phyloP scores from a whole-genome alignment of 805 yeast species.

The Nakazawaea wyomingensis region DNA sequence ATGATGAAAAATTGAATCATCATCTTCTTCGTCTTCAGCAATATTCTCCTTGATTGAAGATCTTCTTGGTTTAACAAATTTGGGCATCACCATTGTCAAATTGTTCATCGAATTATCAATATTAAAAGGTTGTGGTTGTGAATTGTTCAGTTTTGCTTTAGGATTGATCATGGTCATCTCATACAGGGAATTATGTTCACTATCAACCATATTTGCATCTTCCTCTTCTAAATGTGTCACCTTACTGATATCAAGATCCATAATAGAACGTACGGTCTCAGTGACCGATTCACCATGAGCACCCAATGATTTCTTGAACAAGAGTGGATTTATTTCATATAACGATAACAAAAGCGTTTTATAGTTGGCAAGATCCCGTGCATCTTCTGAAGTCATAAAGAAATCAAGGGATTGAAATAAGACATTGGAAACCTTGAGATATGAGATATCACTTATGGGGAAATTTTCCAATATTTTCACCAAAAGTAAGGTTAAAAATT shows the following conservation, averaged over 20 bases:
- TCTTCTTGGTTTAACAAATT: constrained; percentile 16
- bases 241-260: constrained; percentile 20
- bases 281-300: constrained; percentile 4
- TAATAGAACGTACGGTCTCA: constrained; percentile 18
- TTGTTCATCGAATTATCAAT: constrained; percentile 16
- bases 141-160: background rate
- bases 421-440: constrained; percentile 21
- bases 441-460: constrained; percentile 31
- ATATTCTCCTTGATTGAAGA: background rate
- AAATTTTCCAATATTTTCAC: constrained; percentile 23
- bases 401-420: constrained; percentile 30
- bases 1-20: constrained; percentile 9
- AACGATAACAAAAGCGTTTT: background rate
- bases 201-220: constrained; percentile 12
- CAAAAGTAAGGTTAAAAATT: constrained; percentile 26
- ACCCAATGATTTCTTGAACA: constrained; percentile 1
- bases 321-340: background rate
- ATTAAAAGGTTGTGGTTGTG: background rate
- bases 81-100: constrained; percentile 22
- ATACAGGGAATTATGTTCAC: constrained; percentile 10
- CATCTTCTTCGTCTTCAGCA: constrained; percentile 7
- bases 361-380: constrained; percentile 14
- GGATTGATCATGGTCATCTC: constrained; percentile 11
- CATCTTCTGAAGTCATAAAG: constrained; percentile 29
- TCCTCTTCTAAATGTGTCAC: too few relatives aligned